Conservation (phyloP, 2,329 filamentous ascomycete species). For the Emergomyces africanus region DNA sequence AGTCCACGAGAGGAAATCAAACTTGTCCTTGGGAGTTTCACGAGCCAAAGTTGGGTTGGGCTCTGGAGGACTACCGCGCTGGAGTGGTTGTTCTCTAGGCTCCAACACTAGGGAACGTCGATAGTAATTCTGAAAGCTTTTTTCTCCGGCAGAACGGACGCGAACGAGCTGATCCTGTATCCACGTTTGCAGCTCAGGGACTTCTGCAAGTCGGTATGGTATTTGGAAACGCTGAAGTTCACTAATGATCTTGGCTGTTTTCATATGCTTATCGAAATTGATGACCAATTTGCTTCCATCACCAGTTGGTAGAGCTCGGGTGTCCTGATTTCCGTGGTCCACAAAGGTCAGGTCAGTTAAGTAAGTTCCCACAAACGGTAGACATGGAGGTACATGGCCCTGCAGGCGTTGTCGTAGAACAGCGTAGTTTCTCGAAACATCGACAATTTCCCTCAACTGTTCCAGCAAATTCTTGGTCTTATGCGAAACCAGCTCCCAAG, state of each 20-base stretch:
- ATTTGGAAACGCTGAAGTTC: constrained; percentile 95
- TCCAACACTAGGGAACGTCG: constrained; percentile 75
- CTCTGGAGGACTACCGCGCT: constrained; percentile 14
- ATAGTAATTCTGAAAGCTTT: constrained; percentile 57
- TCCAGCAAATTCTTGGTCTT: constrained; percentile 75
- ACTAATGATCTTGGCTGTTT: constrained; percentile 88
- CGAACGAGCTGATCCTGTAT: constrained; percentile 67
- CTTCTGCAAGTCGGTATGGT: constrained; percentile 68
- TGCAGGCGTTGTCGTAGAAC: constrained; percentile 71
- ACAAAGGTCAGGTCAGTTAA: constrained; percentile 93
- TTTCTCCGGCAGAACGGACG: constrained; percentile 53
- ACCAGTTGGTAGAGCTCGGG: constrained; percentile 59
- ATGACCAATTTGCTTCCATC: constrained; percentile 59
- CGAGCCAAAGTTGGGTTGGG: constrained; percentile 19
- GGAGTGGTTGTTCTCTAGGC: constrained; percentile 36
- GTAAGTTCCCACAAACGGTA: constrained; percentile 94
- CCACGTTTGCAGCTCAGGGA: constrained; percentile 89
- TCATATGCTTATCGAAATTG: constrained; percentile 95
- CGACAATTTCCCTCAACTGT: constrained; percentile 68
- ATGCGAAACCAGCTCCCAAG: constrained; percentile 77
- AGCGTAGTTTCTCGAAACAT: constrained; percentile 83
- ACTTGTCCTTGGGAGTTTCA: constrained; percentile 36
- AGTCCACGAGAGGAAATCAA: constrained; percentile 41
- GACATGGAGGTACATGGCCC: constrained; percentile 76
- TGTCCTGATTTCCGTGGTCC: constrained; percentile 82